A percentile compares a stretch with the other conserved stretches of the same genome.
These are phyloP conservation scores for Craterostigma plantagineum DNA, from an alignment of 257 asterid species.

Conservation along the genomic window DNA sequence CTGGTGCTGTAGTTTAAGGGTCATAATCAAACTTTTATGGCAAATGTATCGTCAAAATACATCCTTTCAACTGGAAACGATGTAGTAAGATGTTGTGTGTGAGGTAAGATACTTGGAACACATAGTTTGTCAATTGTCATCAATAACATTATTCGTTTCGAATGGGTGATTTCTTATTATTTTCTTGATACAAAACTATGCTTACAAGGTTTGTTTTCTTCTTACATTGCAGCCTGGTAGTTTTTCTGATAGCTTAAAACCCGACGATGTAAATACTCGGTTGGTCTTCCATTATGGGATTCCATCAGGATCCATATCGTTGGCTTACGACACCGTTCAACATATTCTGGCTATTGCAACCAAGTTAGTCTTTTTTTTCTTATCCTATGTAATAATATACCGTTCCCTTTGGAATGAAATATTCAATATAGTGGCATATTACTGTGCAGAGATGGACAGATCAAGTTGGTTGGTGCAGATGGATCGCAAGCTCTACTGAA, in stretches of 20 bases:
- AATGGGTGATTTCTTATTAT: neutral
- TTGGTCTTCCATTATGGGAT: conserved; percentile 74
- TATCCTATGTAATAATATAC: neutral
- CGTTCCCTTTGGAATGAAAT: neutral
- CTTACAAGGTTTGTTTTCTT: too few species aligned
- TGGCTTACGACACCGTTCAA: conserved; percentile 46
- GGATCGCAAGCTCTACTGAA: conserved; percentile 59
- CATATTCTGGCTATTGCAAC: conserved; percentile 70
- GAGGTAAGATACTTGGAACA: neutral
- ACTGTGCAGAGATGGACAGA: conserved; percentile 58
- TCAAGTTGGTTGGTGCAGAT: conserved; percentile 65
- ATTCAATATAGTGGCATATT: neutral
- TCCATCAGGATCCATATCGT: conserved; percentile 45
- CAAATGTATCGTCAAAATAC: too few species aligned
- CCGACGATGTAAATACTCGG: conserved; percentile 49
- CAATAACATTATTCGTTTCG: neutral
- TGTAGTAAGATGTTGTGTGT: neutral
- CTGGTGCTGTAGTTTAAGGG: too few species aligned
- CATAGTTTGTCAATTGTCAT: conserved; percentile 1
- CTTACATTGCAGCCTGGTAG: conserved; percentile 47
- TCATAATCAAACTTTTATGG: too few species aligned
- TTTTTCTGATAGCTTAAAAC: conserved; percentile 35
- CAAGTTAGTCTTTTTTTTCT: conserved; percentile 21
- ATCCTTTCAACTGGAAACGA: too few species aligned
- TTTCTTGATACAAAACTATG: neutral